Conservation (phyloP, 495 filamentous ascomycete species). For the Extremus antarcticus region DNA sequence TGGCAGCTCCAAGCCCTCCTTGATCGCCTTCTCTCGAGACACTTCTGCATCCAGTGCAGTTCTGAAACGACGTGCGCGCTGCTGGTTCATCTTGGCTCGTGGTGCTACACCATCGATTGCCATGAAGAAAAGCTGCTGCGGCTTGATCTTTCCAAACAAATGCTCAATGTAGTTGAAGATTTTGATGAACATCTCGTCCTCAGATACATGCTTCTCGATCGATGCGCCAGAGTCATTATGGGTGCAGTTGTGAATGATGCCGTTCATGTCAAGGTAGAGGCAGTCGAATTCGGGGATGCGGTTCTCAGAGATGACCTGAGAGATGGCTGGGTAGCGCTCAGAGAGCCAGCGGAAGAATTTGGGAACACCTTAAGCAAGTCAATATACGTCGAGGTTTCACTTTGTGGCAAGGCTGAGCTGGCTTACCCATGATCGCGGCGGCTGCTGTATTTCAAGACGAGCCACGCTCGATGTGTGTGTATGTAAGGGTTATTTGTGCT, state of each 20-base stretch:
- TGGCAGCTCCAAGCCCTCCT: constrained; percentile 81
- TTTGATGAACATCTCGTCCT: constrained; percentile 97
- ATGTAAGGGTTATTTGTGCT: background rate
- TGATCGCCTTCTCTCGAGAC: constrained; percentile 79
- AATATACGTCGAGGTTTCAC: constrained; percentile 1
- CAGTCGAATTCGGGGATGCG: constrained; percentile 98
- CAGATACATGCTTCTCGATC: constrained; percentile 81
- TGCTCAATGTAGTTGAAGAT: constrained; percentile 99
- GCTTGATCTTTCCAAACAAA: constrained; percentile 96
- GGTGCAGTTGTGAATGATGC: constrained; percentile 99
- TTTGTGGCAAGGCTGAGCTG: background rate
- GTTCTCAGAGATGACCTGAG: constrained; percentile 96
- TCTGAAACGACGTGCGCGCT: constrained; percentile 88
- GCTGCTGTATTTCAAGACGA: constrained; percentile 8
- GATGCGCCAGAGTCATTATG: constrained; percentile 81
- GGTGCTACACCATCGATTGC: constrained; percentile 96
- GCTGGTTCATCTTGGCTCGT: constrained; percentile 99
- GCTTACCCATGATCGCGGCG: constrained; percentile 18
- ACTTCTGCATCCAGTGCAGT: constrained; percentile 85
- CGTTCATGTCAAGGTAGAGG: constrained; percentile 98
- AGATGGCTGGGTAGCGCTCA: constrained; percentile 97
- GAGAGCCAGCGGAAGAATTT: constrained; percentile 96
- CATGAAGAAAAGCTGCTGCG: constrained; percentile 98
- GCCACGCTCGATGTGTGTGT: background rate
- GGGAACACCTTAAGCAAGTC: constrained; percentile 65